A percentile compares a stretch with the other conserved stretches of the same genome.
Evolutionary conservation across 2,329 filamentous ascomycete species (phyloP).

Genomic region (Neopestalotiopsis sp.): DNA sequence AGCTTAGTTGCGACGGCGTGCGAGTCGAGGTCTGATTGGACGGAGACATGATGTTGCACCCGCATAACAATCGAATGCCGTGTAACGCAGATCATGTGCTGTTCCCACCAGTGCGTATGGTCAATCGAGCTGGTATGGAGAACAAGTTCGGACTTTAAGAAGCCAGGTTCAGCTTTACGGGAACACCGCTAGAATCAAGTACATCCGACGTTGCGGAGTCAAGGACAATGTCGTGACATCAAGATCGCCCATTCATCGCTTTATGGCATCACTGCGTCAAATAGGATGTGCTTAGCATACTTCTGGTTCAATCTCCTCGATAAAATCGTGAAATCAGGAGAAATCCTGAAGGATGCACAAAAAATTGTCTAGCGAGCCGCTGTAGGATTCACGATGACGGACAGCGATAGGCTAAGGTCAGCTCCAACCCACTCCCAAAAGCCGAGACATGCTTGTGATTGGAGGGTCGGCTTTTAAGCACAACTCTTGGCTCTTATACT

Average conservation of each 20-base stretch:
- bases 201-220: not conserved
- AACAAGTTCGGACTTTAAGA: not conserved
- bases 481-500: not conserved
- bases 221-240: not conserved
- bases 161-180: too few relatives aligned
- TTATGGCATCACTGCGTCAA: not conserved
- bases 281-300: not conserved
- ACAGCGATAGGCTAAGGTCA: not conserved
- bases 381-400: not conserved
- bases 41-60: not conserved
- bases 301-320: not conserved
- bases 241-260: not conserved
- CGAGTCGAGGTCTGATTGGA: not conserved
- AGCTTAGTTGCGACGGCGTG: slow-evolving; percentile 5
- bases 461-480: not conserved
- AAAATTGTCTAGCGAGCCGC: not conserved
- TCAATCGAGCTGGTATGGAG: not conserved
- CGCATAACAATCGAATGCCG: not conserved
- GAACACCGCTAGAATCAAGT: not conserved
- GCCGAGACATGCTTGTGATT: not conserved
- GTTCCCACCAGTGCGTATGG: not conserved
- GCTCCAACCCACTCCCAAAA: not conserved
- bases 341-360: not conserved
- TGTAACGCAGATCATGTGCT: not conserved
- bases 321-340: not conserved